Conservation (phyloP, 495 filamentous ascomycete species). For the Talaromyces trachyspermus region DNA sequence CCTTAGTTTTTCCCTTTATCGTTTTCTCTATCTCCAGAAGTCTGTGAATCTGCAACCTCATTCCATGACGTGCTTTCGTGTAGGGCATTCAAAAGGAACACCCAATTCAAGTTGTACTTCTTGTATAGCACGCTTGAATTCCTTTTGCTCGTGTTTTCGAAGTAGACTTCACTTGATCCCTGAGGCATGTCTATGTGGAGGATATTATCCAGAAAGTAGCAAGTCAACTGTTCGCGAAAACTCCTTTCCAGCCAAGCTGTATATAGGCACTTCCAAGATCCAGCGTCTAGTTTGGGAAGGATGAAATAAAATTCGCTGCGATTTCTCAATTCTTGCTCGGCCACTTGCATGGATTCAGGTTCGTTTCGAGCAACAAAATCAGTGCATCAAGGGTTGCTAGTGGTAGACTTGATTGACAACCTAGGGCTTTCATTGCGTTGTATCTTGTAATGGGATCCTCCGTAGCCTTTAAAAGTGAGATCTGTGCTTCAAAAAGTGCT, state of each 20-base stretch:
- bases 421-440: background rate
- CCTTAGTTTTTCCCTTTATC: no score
- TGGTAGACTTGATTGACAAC: background rate
- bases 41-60: background rate
- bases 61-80: background rate
- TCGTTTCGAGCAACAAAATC: background rate
- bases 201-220: background rate
- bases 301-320: constrained; percentile 1
- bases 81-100: background rate
- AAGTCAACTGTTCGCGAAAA: background rate
- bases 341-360: background rate
- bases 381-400: background rate
- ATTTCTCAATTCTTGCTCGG: background rate
- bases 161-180: background rate
- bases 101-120: background rate
- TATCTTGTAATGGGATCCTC: background rate
- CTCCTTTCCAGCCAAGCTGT: background rate
- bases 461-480: background rate
- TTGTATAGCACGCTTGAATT: background rate
- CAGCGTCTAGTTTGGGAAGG: background rate
- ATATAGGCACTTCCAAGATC: background rate
- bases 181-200: background rate
- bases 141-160: background rate
- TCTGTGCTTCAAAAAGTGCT: no score
- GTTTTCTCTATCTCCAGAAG: no score